A percentile compares a stretch with the other conserved stretches of the same genome.
Conservation (phyloP, 257 asterid genomes). For the Gentiana straminea region DNA sequence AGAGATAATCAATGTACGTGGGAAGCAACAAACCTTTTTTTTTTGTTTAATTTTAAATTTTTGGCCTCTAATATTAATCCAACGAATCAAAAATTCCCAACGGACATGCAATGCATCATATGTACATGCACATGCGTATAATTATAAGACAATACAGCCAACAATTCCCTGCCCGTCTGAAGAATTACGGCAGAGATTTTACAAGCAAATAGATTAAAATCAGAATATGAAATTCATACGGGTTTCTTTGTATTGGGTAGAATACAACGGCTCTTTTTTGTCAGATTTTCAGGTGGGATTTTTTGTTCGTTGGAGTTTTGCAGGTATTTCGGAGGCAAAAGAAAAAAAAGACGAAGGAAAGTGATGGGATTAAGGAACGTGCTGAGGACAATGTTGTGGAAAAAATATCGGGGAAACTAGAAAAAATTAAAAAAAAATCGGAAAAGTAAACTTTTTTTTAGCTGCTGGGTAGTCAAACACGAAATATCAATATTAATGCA, state of each 20-base stretch:
- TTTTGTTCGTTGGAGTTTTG: conserved; percentile 53
- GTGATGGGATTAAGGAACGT: conserved; percentile 24
- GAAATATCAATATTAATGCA: no score
- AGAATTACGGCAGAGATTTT: not conserved
- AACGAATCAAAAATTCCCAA: conserved; percentile 38
- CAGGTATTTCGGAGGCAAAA: conserved; percentile 40
- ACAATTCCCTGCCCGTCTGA: conserved; percentile 12
- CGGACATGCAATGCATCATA: conserved; percentile 22
- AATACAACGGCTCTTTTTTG: conserved; percentile 8
- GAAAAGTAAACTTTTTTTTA: not conserved
- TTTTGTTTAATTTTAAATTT: not conserved
- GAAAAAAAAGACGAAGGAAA: conserved; percentile 16
- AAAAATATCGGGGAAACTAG: not conserved
- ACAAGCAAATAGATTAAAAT: not conserved
- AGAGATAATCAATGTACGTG: not conserved
- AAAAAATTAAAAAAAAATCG: not conserved
- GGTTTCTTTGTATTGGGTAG: not conserved
- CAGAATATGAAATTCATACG: not conserved
- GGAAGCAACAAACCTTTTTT: not conserved
- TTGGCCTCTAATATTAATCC: conserved; percentile 20
- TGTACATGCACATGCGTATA: not conserved
- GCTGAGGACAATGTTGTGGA: conserved; percentile 23
- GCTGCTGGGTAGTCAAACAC: no score
- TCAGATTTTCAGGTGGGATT: conserved; percentile 44
- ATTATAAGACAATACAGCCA: conserved; percentile 11